phyloP scores from a whole-genome alignment of 352 stramenopile species.

The Globisporangium splendens region DNA sequence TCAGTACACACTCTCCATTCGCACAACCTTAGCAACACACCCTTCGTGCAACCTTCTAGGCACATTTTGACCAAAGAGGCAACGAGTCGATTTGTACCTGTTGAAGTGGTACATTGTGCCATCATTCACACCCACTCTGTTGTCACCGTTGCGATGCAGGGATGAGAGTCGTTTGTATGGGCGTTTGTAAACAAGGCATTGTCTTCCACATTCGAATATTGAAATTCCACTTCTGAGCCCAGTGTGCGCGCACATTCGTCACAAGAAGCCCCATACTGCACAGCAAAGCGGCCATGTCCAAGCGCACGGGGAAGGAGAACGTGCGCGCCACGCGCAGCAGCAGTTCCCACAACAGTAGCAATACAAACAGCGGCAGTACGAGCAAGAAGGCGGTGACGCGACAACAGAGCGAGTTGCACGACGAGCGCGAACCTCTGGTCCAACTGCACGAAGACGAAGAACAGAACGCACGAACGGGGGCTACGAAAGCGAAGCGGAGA shows the following conservation, averaged over 20 bases:
- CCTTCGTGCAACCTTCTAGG: too few species aligned
- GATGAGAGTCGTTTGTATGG: too few species aligned
- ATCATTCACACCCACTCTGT: not conserved
- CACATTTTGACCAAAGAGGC: too few species aligned
- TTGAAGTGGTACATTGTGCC: not conserved
- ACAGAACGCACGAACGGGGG: too few species aligned
- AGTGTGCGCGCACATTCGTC: too few species aligned
- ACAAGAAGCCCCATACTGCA: not conserved
- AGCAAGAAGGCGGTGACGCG: slow-evolving; percentile 3
- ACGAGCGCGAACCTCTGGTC: too few species aligned
- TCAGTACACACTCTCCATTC: too few species aligned
- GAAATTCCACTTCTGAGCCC: not conserved
- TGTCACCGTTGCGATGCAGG: not conserved
- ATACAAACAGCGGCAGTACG: slow-evolving; percentile 6
- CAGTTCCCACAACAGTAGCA: not conserved
- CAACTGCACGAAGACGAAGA: too few species aligned
- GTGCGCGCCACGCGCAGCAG: not conserved
- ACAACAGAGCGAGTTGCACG: too few species aligned
- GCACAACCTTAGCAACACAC: too few species aligned
- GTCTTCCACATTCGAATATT: not conserved
- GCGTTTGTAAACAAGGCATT: not conserved
- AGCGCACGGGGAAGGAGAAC: not conserved
- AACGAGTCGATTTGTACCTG: too few species aligned
- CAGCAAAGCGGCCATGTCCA: not conserved
- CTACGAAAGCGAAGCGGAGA: too few species aligned